Conservation (phyloP, 805 yeast genomes). For the Hanseniaspora valbyensis region DNA sequence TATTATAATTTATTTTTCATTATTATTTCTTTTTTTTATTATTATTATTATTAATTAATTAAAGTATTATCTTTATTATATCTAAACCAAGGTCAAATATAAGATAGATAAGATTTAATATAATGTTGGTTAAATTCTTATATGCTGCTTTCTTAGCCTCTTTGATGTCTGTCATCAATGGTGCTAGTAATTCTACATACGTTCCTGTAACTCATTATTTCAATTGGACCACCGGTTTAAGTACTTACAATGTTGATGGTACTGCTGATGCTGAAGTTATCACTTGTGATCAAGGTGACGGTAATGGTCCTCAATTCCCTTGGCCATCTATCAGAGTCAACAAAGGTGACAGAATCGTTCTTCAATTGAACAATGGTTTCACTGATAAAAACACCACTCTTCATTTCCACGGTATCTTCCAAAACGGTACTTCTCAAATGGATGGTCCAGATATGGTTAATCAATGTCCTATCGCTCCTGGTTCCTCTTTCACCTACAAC, state of each 20-base stretch:
- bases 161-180: neutral
- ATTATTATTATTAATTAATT: too few species aligned
- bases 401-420: constrained; percentile 91
- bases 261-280: constrained; percentile 33
- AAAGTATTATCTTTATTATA: too few species aligned
- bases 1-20: too few species aligned
- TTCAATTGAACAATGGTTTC: constrained; percentile 68
- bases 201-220: constrained; percentile 39
- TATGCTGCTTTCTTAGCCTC: neutral
- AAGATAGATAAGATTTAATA: too few species aligned
- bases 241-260: constrained; percentile 34
- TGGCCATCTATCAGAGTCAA: constrained; percentile 72
- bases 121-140: constrained; percentile 5
- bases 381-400: constrained; percentile 56
- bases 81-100: too few species aligned
- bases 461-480: constrained; percentile 88
- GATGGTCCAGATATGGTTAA: constrained; percentile 85
- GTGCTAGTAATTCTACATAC: constrained; percentile 10
- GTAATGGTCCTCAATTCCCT: constrained; percentile 47
- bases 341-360: constrained; percentile 66
- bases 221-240: constrained; percentile 59
- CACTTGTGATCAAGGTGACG: constrained; percentile 25
- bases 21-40: too few species aligned
- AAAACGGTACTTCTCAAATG: constrained; percentile 57
- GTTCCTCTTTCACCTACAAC: constrained; percentile 64